phyloP scores from a whole-genome alignment of 768 basidiomycete genomes.

The Wakefieldia striispora region DNA sequence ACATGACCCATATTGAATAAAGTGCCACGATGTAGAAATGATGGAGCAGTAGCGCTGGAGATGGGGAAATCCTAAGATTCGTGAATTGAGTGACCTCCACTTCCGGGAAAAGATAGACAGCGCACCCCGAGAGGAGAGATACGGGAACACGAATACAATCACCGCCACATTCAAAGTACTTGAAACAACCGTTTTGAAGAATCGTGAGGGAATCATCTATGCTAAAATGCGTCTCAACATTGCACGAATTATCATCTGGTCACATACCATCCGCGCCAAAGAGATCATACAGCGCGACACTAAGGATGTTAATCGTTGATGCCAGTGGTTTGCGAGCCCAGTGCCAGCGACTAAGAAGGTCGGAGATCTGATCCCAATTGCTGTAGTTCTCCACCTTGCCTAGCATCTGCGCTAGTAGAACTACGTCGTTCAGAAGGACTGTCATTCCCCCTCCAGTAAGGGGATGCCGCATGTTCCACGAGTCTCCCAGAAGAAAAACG shows the following conservation, averaged over 20 bases:
- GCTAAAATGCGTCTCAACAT: constrained; percentile 2
- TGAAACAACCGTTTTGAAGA: constrained; percentile 87
- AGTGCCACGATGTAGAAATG: constrained; percentile 97
- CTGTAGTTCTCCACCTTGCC: constrained; percentile 38
- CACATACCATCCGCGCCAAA: constrained; percentile 89
- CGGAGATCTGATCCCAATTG: constrained; percentile 52
- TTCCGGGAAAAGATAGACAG: constrained; percentile 1
- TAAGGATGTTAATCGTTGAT: constrained; percentile 89
- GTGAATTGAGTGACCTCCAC: background rate
- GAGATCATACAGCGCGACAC: constrained; percentile 89
- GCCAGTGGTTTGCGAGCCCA: constrained; percentile 83
- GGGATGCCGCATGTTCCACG: constrained; percentile 99
- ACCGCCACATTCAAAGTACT: constrained; percentile 94
- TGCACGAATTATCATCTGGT: background rate
- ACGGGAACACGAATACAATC: constrained; percentile 88
- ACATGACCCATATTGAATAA: constrained; percentile 90
- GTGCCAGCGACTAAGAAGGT: constrained; percentile 69
- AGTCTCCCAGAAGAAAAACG: constrained; percentile 85
- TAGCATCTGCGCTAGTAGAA: constrained; percentile 65
- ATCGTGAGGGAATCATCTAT: constrained; percentile 60
- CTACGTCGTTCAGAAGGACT: constrained; percentile 86
- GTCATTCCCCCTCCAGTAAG: constrained; percentile 99
- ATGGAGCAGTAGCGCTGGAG: constrained; percentile 74
- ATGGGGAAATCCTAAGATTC: constrained; percentile 63
- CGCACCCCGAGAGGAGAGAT: constrained; percentile 83